These are phyloP conservation scores for Byssochlamys sp. DNA, from an alignment of 2,329 filamentous ascomycete genomes.

Conservation along the genomic window DNA sequence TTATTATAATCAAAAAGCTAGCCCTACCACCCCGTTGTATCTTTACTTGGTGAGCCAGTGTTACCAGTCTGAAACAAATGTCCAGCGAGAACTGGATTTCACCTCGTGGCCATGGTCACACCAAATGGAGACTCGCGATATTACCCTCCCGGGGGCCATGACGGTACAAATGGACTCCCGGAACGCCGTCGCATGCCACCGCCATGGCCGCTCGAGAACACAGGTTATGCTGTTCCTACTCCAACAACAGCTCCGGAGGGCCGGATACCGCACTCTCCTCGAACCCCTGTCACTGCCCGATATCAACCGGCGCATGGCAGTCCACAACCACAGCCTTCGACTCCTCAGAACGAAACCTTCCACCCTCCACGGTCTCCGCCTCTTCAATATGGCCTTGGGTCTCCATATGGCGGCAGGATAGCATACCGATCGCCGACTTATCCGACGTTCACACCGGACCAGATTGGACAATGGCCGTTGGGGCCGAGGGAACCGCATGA, in stretches of 20 bases:
- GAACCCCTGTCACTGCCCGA: background rate
- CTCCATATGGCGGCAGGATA: conserved; percentile 7
- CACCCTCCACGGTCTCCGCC: background rate
- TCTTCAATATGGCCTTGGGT: background rate
- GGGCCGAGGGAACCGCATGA: conserved; percentile 15
- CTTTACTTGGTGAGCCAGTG: conserved; percentile 3
- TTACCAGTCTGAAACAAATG: conserved; percentile 25
- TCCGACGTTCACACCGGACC: conserved; percentile 9
- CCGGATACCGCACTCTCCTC: background rate
- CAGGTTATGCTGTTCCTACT: background rate
- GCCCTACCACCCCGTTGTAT: background rate
- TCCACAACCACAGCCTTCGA: background rate
- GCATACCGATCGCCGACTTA: conserved; percentile 11
- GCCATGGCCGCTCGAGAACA: conserved; percentile 18
- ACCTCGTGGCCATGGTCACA: conserved; percentile 37
- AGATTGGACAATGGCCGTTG: conserved; percentile 9
- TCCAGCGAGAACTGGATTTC: conserved; percentile 28
- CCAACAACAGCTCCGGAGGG: background rate
- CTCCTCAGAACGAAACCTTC: background rate
- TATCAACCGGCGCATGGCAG: background rate
- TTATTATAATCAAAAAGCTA: background rate
- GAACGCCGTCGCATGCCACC: conserved; percentile 20
- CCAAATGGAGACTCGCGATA: conserved; percentile 30
- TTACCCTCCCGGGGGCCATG: conserved; percentile 22
- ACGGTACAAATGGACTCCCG: conserved; percentile 15